phyloP scores from a whole-genome alignment of 371 early-diverging fungal species.

The Mucor circinelloides region DNA sequence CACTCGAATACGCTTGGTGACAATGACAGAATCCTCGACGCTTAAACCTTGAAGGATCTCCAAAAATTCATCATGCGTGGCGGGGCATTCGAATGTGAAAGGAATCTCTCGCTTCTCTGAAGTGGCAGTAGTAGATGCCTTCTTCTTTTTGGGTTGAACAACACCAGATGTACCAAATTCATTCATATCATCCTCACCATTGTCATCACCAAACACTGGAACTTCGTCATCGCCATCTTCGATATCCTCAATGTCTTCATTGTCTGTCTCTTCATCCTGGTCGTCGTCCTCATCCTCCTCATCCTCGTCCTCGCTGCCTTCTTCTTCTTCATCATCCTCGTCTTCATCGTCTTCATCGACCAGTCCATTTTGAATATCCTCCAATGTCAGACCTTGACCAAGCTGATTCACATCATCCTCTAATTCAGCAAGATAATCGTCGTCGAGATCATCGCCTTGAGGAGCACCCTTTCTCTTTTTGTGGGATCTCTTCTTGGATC shows the following conservation, averaged over 20 bases:
- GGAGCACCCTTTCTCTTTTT: constrained; percentile 55
- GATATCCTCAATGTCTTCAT: constrained; percentile 49
- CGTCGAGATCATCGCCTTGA: constrained; percentile 86
- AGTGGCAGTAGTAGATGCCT: constrained; percentile 18
- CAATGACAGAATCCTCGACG: constrained; percentile 65
- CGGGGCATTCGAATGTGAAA: constrained; percentile 83
- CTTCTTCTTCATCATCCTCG: constrained; percentile 37
- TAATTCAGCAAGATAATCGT: constrained; percentile 64
- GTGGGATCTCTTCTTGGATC: constrained; percentile 36
- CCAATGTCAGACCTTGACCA: constrained; percentile 52
- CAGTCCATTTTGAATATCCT: constrained; percentile 51
- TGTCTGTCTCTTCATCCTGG: constrained; percentile 37
- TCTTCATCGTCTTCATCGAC: constrained; percentile 35
- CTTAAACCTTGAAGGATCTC: constrained; percentile 49
- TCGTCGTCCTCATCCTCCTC: constrained; percentile 53
- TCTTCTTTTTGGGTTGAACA: constrained; percentile 37
- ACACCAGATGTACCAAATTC: constrained; percentile 39
- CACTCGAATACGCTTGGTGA: constrained; percentile 81
- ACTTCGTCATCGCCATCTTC: constrained; percentile 38
- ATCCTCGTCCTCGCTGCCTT: constrained; percentile 37
- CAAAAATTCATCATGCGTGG: constrained; percentile 66
- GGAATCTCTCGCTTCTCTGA: constrained; percentile 64
- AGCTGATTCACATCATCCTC: constrained; percentile 42
- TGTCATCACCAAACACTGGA: constrained; percentile 36
- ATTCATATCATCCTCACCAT: constrained; percentile 54